These are phyloP conservation scores for Tetrahymena elliotti DNA, from an alignment of 73 alveolate genomes.

Conservation along the genomic window DNA sequence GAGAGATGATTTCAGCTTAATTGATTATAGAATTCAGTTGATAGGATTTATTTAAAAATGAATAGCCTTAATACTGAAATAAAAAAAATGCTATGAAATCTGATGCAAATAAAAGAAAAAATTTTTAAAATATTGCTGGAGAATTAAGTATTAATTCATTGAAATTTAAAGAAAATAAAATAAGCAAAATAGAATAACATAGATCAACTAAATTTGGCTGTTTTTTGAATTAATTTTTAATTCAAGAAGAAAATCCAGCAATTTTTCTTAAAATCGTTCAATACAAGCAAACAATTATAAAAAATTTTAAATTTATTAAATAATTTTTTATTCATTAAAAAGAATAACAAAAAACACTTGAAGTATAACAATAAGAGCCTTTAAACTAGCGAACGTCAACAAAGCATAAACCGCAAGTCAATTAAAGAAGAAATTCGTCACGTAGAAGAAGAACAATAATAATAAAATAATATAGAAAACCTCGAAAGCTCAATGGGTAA, in stretches of 20 bases:
- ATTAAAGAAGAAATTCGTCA: background rate
- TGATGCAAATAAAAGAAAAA: background rate
- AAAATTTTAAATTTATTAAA: background rate
- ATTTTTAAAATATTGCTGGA: background rate
- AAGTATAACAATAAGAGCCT: background rate
- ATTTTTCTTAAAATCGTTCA: background rate
- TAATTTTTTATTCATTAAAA: background rate
- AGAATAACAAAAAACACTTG: background rate
- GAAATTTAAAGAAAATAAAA: too few relatives aligned
- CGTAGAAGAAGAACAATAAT: background rate
- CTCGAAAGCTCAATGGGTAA: background rate
- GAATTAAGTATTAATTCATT: background rate
- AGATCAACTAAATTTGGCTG: background rate
- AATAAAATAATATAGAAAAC: background rate
- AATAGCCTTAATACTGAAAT: background rate
- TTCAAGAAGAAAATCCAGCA: background rate
- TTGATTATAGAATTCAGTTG: background rate
- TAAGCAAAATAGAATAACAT: background rate
- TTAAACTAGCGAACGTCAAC: background rate
- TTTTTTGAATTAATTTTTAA: too few relatives aligned
- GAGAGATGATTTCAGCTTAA: background rate
- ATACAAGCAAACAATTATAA: background rate
- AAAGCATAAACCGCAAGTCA: background rate
- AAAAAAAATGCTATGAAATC: background rate
- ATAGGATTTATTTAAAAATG: background rate